Conservation (phyloP, 2,329 filamentous ascomycete species). For the Rutstroemia sp. region DNA sequence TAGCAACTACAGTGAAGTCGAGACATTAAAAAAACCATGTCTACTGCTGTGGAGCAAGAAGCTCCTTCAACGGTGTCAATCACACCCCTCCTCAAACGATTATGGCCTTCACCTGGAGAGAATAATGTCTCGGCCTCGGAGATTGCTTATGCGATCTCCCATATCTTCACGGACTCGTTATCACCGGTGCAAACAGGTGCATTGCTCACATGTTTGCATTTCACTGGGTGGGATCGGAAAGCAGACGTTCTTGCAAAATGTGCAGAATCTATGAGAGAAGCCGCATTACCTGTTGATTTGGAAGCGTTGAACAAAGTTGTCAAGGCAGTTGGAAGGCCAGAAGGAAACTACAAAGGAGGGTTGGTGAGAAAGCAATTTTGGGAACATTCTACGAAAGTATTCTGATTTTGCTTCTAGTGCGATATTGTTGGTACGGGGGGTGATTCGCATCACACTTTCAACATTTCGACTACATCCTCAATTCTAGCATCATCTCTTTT, state of each 20-base stretch:
- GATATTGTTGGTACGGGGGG: conserved; percentile 98
- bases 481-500: conserved; percentile 84
- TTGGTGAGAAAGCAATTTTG: conserved; percentile 51
- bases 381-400: background rate
- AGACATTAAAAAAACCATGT: conserved; percentile 13
- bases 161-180: conserved; percentile 86
- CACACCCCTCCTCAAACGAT: conserved; percentile 63
- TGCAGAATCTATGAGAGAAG: conserved; percentile 74
- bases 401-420: conserved; percentile 39
- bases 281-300: conserved; percentile 65
- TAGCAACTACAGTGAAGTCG: background rate
- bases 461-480: conserved; percentile 90
- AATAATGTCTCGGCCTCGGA: conserved; percentile 61
- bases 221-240: conserved; percentile 76
- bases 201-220: conserved; percentile 84
- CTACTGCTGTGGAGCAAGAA: conserved; percentile 16
- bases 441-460: conserved; percentile 96
- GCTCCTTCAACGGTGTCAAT: conserved; percentile 36
- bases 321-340: conserved; percentile 49
- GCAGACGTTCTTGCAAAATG: conserved; percentile 83
- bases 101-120: conserved; percentile 51
- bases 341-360: conserved; percentile 74
- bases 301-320: conserved; percentile 54
- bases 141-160: conserved; percentile 81
- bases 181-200: conserved; percentile 85